Percentiles rank a stretch among this genome's conserved stretches.
Conservation (phyloP, 768 basidiomycete genomes). For the Suillus clintonianus region DNA sequence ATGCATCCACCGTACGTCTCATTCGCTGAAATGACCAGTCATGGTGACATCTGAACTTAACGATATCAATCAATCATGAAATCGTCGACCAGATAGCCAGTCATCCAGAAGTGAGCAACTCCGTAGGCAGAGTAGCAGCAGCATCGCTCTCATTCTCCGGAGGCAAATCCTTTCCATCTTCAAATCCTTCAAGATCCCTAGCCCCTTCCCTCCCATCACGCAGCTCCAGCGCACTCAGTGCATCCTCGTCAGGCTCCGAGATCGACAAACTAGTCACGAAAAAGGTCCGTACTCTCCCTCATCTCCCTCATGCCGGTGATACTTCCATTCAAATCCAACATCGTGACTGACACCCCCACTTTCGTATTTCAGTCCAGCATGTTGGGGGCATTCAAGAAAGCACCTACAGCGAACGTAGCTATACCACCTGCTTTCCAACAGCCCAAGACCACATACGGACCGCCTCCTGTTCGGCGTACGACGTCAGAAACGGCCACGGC, state of each 20-base stretch:
- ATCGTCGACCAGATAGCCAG: constrained; percentile 26
- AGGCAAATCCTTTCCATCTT: neutral
- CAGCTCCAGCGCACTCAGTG: constrained; percentile 20
- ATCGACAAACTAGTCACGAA: constrained; percentile 28
- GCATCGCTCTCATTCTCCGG: constrained; percentile 48
- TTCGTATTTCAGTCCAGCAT: constrained; percentile 17
- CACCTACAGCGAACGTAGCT: constrained; percentile 43
- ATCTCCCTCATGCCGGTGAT: constrained; percentile 21
- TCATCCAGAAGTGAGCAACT: constrained; percentile 42
- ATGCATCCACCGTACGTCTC: constrained; percentile 37
- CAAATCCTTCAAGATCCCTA: neutral
- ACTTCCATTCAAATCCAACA: constrained; percentile 6
- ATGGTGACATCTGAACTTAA: constrained; percentile 5
- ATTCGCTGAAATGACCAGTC: neutral
- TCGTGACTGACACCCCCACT: neutral
- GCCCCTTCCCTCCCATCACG: constrained; percentile 16
- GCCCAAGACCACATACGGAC: constrained; percentile 48
- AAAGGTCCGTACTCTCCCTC: constrained; percentile 28
- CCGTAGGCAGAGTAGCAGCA: constrained; percentile 59
- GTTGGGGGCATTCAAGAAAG: constrained; percentile 22
- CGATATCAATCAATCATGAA: neutral
- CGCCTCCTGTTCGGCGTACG: constrained; percentile 53
- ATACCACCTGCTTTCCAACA: constrained; percentile 39
- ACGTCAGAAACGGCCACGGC: constrained; percentile 20
- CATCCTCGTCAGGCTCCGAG: constrained; percentile 20